A percentile compares a stretch with the other conserved stretches of the same genome.
Evolutionary conservation across 192 early-diverging fungal genomes (phyloP).

Genomic region (Coemansia sp.): DNA sequence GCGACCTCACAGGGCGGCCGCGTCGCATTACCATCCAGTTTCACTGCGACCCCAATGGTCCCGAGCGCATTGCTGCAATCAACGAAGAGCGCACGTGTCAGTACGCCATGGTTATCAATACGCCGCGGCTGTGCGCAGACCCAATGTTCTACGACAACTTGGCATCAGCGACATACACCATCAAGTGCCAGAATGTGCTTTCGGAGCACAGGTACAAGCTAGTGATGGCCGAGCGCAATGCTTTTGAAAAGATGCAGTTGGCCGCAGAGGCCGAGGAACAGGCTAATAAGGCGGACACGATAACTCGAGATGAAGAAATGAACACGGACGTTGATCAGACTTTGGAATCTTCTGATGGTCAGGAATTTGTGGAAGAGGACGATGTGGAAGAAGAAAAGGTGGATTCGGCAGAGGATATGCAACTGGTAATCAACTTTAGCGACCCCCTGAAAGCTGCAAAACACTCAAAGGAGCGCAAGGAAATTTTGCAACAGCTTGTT

Average conservation of each 20-base stretch:
- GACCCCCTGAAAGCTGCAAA: conserved; percentile 17
- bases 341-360: too few relatives aligned
- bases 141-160: conserved; percentile 48
- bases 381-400: too few relatives aligned
- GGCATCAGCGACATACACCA: conserved; percentile 53
- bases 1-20: conserved; percentile 67
- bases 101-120: conserved; percentile 78
- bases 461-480: conserved; percentile 8
- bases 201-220: conserved; percentile 52
- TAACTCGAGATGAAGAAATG: too few relatives aligned
- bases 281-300: too few relatives aligned
- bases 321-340: too few relatives aligned
- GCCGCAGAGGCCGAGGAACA: conserved; percentile 9
- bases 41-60: conserved; percentile 65
- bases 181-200: conserved; percentile 63
- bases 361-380: too few relatives aligned
- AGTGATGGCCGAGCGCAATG: conserved; percentile 5
- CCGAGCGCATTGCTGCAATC: conserved; percentile 63
- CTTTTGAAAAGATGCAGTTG: background rate
- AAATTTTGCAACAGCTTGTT: conserved; percentile 26
- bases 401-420: too few relatives aligned
- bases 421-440: conserved; percentile 28
- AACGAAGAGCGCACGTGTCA: conserved; percentile 67
- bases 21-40: conserved; percentile 79
- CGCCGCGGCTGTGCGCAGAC: conserved; percentile 69